These are phyloP conservation scores for Phytopythium oedochilum DNA, from an alignment of 352 stramenopile species.

Conservation along the genomic window DNA sequence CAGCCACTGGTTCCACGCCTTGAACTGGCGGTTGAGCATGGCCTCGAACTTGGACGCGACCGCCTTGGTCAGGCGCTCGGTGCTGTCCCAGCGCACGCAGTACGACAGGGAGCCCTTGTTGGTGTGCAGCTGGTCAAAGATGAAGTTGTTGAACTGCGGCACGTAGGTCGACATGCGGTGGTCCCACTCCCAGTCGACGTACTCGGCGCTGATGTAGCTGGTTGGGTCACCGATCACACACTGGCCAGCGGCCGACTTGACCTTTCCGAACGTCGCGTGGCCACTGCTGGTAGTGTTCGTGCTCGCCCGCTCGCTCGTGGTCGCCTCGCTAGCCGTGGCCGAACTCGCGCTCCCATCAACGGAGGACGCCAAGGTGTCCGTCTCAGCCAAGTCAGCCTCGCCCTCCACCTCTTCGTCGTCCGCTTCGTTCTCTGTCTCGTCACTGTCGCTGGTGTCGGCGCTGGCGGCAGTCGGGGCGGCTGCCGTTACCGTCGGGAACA, in stretches of 20 bases:
- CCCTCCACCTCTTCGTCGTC: neutral
- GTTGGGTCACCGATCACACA: conserved; percentile 19
- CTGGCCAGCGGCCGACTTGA: conserved; percentile 17
- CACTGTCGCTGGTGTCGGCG: neutral
- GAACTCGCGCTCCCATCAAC: neutral
- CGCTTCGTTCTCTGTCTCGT: neutral
- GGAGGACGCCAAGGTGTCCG: neutral
- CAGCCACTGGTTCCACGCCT: conserved; percentile 20
- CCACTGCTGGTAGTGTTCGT: conserved; percentile 8
- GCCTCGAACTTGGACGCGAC: conserved; percentile 37
- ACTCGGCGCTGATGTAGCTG: conserved; percentile 13
- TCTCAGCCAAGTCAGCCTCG: neutral
- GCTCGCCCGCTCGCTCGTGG: neutral
- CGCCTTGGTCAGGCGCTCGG: conserved; percentile 29
- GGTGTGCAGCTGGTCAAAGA: conserved; percentile 37
- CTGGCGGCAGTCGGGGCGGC: neutral
- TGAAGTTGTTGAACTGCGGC: conserved; percentile 25
- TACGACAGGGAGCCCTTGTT: conserved; percentile 30
- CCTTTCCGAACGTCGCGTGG: conserved; percentile 17
- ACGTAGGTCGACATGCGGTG: conserved; percentile 19
- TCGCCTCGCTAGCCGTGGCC: neutral
- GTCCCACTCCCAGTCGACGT: conserved; percentile 15
- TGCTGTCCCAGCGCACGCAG: conserved; percentile 48
- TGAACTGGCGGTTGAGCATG: conserved; percentile 31
- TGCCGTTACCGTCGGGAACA: neutral